Conservation (phyloP, 2,329 filamentous ascomycete species). For the Magnaporthiopsis rhizophila region DNA sequence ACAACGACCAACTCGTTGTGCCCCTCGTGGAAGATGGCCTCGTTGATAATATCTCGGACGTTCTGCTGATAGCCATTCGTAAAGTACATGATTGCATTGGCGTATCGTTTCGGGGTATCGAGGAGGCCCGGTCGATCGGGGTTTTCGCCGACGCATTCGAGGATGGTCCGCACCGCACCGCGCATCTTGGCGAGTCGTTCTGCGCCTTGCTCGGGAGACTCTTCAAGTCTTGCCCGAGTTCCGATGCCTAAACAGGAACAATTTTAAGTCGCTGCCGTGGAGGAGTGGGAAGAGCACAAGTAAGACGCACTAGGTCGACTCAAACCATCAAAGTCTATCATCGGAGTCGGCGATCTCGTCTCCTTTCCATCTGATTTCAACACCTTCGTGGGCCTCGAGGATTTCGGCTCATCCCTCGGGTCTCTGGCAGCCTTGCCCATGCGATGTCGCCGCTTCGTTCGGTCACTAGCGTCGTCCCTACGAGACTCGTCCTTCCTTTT, state of each 20-base stretch:
- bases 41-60: slow-evolving; percentile 82
- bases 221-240: slow-evolving; percentile 55
- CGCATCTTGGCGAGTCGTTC: slow-evolving; percentile 51
- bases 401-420: slow-evolving; percentile 44
- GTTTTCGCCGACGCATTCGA: slow-evolving; percentile 63
- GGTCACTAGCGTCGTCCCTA: slow-evolving; percentile 10
- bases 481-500: slow-evolving; percentile 16
- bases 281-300: not conserved
- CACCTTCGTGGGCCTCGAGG: slow-evolving; percentile 24
- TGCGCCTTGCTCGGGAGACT: slow-evolving; percentile 42
- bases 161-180: slow-evolving; percentile 55
- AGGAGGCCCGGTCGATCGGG: slow-evolving; percentile 57
- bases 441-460: slow-evolving; percentile 40
- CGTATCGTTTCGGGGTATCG: slow-evolving; percentile 77
- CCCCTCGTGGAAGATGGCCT: slow-evolving; percentile 90
- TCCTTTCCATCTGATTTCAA: slow-evolving; percentile 22
- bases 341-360: slow-evolving; percentile 40
- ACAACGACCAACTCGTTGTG: slow-evolving; percentile 98
- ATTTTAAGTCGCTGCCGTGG: too few species aligned
- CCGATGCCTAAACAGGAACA: slow-evolving; percentile 40
- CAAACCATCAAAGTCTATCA: slow-evolving; percentile 55
- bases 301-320: slow-evolving; percentile 44
- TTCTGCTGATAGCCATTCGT: slow-evolving; percentile 97
- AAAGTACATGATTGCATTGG: slow-evolving; percentile 91
- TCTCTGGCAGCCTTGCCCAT: slow-evolving; percentile 52